phyloP scores from a whole-genome alignment of 176 grass and related monocot genomes.

The Musa acuminata region DNA sequence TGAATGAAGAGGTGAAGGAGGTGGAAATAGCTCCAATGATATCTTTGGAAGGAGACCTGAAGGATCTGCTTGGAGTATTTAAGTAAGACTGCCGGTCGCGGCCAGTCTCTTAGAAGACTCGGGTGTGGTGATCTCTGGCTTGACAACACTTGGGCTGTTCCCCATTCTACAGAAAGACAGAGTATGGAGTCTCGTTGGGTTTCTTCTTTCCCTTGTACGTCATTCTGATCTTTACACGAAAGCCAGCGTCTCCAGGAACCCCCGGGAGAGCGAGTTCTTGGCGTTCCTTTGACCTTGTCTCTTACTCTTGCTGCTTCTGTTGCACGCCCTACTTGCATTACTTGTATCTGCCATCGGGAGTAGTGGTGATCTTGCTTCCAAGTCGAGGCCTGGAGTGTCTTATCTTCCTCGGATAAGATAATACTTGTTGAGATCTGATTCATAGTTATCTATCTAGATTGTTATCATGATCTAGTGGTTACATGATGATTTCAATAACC shows the following conservation, averaged over 20 bases:
- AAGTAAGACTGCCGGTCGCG: no score
- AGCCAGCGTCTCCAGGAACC: neutral
- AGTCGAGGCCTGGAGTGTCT: no score
- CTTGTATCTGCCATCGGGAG: constrained; percentile 5
- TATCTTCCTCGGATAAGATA: no score
- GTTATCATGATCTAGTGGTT: no score
- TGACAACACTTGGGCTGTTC: neutral
- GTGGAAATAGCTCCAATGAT: neutral
- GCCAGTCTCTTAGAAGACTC: neutral
- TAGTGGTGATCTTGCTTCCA: neutral
- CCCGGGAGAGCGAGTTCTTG: constrained; percentile 5
- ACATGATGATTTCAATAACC: no score
- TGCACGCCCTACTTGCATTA: neutral
- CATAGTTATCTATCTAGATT: no score
- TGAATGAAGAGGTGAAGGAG: constrained; percentile 1
- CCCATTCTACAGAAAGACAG: neutral
- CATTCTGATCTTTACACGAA: neutral
- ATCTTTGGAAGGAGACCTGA: neutral
- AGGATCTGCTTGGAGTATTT: neutral
- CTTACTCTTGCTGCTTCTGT: neutral
- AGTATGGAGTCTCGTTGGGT: neutral
- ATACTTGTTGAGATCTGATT: no score
- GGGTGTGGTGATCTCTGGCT: neutral
- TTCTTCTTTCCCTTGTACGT: neutral
- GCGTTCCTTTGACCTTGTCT: neutral